These are phyloP conservation scores for Betula pendula DNA, from an alignment of 306 rosid genomes.

Conservation along the genomic window DNA sequence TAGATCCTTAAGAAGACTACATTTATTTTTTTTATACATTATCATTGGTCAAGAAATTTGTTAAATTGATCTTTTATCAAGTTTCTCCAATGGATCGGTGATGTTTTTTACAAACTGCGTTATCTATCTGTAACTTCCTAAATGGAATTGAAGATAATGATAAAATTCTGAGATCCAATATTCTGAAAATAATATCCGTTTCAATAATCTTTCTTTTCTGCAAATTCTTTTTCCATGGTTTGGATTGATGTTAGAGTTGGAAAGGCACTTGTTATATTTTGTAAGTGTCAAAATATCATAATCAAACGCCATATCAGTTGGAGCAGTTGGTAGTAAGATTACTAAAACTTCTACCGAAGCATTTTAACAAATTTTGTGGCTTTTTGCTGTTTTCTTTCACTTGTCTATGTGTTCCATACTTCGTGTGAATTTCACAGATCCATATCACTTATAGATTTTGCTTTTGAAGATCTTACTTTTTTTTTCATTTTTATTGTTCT, in stretches of 20 bases:
- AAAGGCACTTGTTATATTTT: background rate
- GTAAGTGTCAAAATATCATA: background rate
- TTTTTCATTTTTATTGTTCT: too few relatives aligned
- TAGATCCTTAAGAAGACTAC: background rate
- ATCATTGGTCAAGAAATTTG: background rate
- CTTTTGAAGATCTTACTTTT: too few relatives aligned
- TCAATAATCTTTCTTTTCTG: background rate
- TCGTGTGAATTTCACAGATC: background rate
- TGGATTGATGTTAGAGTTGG: background rate
- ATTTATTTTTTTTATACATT: background rate
- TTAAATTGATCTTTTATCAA: background rate
- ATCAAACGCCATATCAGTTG: background rate
- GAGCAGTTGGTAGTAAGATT: background rate
- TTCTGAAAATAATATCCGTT: background rate
- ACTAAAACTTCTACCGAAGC: background rate
- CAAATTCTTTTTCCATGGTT: background rate
- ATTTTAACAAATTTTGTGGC: background rate
- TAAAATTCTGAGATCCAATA: conserved; percentile 20
- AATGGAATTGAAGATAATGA: conserved; percentile 31
- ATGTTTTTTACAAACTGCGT: conserved; percentile 9
- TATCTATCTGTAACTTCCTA: conserved; percentile 31
- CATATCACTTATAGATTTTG: background rate
- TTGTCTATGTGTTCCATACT: background rate
- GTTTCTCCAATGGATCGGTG: background rate
- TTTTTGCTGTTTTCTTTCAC: background rate